Conservation (phyloP, 306 rosid genomes). For the Casuarina cunninghamiana region DNA sequence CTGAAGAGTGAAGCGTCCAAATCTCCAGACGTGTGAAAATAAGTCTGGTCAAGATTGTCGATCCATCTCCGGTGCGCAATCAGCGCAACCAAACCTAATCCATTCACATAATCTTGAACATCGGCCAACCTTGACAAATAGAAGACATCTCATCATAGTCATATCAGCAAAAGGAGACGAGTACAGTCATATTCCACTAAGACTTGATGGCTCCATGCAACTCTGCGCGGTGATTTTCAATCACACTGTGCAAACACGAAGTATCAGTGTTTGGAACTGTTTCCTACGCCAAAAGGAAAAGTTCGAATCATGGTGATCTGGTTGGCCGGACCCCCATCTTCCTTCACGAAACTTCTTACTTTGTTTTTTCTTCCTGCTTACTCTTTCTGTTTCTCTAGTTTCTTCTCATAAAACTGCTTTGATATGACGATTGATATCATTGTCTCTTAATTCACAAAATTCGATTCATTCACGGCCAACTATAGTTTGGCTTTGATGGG, state of each 20-base stretch:
- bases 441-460: no score
- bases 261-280: not conserved
- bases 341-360: not conserved
- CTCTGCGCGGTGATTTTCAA: not conserved
- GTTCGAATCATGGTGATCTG: not conserved
- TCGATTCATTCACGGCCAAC: no score
- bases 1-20: constrained; percentile 38
- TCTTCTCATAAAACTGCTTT: not conserved
- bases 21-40: constrained; percentile 30
- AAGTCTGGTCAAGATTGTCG: constrained; percentile 12
- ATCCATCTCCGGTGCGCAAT: constrained; percentile 40
- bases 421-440: no score
- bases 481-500: no score
- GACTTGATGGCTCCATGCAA: not conserved
- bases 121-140: not conserved
- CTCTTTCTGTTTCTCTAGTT: not conserved
- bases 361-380: not conserved
- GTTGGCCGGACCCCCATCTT: not conserved
- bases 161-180: not conserved
- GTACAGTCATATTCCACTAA: constrained; percentile 23
- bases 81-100: constrained; percentile 52
- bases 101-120: constrained; percentile 4
- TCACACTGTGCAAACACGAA: not conserved
- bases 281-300: not conserved
- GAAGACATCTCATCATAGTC: not conserved